These are phyloP conservation scores for Calonectria hawksworthii DNA, from an alignment of 2,329 filamentous ascomycete genomes.

Conservation along the genomic window DNA sequence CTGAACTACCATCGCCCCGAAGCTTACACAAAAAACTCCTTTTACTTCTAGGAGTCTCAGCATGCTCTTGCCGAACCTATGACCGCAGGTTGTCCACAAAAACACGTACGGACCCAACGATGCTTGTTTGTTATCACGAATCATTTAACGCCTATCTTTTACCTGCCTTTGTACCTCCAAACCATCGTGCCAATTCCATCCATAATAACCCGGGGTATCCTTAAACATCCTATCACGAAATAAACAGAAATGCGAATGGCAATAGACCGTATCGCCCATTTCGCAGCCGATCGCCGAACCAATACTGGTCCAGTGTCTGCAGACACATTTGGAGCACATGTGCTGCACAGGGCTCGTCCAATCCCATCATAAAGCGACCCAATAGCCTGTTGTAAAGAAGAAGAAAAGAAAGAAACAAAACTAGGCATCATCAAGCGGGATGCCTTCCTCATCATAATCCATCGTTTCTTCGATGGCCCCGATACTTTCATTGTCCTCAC, in stretches of 20 bases:
- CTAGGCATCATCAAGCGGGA: constrained; percentile 49
- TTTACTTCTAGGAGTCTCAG: no score
- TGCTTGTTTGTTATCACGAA: neutral
- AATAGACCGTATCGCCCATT: neutral
- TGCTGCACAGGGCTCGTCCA: constrained; percentile 7
- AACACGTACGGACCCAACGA: no score
- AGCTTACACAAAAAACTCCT: no score
- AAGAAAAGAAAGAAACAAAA: neutral
- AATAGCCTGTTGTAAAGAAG: neutral
- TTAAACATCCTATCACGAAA: constrained; percentile 1
- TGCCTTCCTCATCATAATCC: constrained; percentile 48
- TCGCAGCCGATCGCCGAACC: neutral
- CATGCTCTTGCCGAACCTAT: no score
- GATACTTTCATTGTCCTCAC: constrained; percentile 42
- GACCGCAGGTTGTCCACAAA: neutral
- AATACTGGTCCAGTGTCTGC: neutral
- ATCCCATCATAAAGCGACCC: neutral
- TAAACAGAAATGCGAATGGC: neutral
- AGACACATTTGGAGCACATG: neutral
- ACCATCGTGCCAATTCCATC: neutral
- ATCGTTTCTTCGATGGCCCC: constrained; percentile 44
- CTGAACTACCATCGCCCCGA: neutral
- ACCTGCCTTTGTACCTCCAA: neutral
- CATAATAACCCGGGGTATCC: constrained; percentile 1
- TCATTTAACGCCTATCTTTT: neutral